Conservation (phyloP, 495 filamentous ascomycete genomes). For the Penicillium coffeae region DNA sequence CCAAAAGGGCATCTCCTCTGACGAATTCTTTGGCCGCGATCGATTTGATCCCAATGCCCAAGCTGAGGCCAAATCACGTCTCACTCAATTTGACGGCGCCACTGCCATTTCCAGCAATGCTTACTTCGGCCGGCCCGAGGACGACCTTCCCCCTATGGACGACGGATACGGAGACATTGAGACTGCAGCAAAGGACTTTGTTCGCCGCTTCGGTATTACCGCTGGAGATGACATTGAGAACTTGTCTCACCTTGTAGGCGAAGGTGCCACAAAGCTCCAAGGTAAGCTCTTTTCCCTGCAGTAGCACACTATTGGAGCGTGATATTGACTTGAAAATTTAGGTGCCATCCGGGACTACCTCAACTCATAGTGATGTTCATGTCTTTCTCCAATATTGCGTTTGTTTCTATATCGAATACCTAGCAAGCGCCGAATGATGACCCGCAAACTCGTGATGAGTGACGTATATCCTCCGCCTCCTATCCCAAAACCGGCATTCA, state of each 20-base stretch:
- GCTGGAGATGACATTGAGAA: slow-evolving; percentile 95
- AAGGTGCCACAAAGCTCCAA: slow-evolving; percentile 79
- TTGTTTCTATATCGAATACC: slow-evolving; percentile 18
- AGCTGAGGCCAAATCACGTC: slow-evolving; percentile 78
- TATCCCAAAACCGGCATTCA: slow-evolving; percentile 1
- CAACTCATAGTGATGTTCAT: slow-evolving; percentile 47
- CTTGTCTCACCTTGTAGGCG: slow-evolving; percentile 72
- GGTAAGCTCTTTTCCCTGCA: slow-evolving; percentile 38
- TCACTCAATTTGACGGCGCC: slow-evolving; percentile 90
- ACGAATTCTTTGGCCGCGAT: slow-evolving; percentile 95
- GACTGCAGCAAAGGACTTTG: slow-evolving; percentile 87
- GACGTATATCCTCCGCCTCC: slow-evolving; percentile 19
- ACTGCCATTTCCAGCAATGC: slow-evolving; percentile 89
- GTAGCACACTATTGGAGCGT: neutral
- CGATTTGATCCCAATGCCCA: slow-evolving; percentile 75
- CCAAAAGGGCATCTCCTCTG: slow-evolving; percentile 95
- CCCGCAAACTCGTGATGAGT: slow-evolving; percentile 13
- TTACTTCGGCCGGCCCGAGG: slow-evolving; percentile 90
- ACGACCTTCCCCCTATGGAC: slow-evolving; percentile 58
- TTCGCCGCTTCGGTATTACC: slow-evolving; percentile 89
- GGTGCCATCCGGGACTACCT: slow-evolving; percentile 81
- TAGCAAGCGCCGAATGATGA: slow-evolving; percentile 25
- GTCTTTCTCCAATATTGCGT: slow-evolving; percentile 4
- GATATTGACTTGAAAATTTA: slow-evolving; percentile 18
- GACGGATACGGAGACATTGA: slow-evolving; percentile 81